Base-by-base conservation (phyloP, 129 eudicot species). In the Ambrosia trifida region DNA sequence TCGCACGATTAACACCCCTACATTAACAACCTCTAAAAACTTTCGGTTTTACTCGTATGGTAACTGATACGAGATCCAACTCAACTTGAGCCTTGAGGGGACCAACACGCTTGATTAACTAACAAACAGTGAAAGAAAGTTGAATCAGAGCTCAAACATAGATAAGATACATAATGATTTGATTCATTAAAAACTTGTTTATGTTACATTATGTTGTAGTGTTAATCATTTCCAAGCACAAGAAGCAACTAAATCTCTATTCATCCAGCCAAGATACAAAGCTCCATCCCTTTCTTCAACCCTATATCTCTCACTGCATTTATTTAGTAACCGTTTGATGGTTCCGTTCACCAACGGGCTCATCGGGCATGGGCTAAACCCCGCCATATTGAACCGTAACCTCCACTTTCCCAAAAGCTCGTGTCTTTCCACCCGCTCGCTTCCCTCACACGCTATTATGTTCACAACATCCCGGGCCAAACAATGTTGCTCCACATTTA, bases 331-430 rank as follows among this genome's bases (percentile, higher is more conserved):
- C 13, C 74, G 78, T 51, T 78, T 82, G 44, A 91, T 85, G 4
- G 97, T 85, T 24, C 60, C 79, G 50, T 87, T 91, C 17, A 88
- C 97, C 72, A 87, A 32, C 16, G 88, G 75, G 72, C 95, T 91
- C 86, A 91, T 82, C 3, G 90, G 95, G 63, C 81, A 74, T 2
- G 89, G 95, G 49, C 71, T 85, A 68, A 91, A 91, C 14, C 97
- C 97, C 0, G 95, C 97, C 97, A 87, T 91, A 19, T 76, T 71
- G 38, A 91, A 91, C 79, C 95, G 72, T 30, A 81, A 79, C 76
- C 78, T 91, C 97, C 97, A 88, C 79, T 91, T 88, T 17, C 97
- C 92, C 31, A 87, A 79, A 45, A 82, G 87, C 81, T 91, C 95
- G 32, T 91, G 95, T 36, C 97, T 64, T 72, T 91, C 95, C 31